These are phyloP conservation scores for Sungouiozyma ichnusensis DNA, from an alignment of 805 yeast species.

Conservation along the genomic window DNA sequence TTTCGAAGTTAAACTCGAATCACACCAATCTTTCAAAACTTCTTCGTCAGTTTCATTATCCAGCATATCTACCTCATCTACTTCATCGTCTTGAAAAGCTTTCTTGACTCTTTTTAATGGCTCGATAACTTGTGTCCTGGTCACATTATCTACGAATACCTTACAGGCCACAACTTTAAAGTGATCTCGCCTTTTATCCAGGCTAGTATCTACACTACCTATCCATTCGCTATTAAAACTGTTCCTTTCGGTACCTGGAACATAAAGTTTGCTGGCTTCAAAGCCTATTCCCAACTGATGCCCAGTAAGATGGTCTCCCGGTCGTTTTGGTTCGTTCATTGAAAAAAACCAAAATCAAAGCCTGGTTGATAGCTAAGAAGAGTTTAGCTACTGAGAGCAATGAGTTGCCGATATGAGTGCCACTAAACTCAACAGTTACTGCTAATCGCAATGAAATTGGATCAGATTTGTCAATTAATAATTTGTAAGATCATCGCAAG, in stretches of 20 bases:
- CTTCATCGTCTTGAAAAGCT: conserved; percentile 1
- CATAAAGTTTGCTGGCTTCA: neutral
- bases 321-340: conserved; percentile 3
- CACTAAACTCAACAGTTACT: no score
- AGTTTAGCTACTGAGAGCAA: no score
- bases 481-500: no score
- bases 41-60: conserved; percentile 5
- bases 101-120: neutral
- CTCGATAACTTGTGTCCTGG: neutral
- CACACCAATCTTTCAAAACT: conserved; percentile 7
- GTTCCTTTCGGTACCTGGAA: neutral
- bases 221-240: neutral
- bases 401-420: no score
- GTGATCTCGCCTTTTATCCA: no score
- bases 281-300: conserved; percentile 1
- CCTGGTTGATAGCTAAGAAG: no score
- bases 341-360: neutral
- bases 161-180: neutral
- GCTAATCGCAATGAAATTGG: no score
- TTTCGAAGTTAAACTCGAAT: conserved; percentile 6
- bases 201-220: neutral
- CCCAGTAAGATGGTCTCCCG: conserved; percentile 1
- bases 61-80: conserved; percentile 5
- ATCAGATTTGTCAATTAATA: no score
- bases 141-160: neutral